Percentiles rank a stretch among this genome's conserved stretches.
Conservation (phyloP, 176 grass and related monocot genomes). For the Oryza brachyantha region DNA sequence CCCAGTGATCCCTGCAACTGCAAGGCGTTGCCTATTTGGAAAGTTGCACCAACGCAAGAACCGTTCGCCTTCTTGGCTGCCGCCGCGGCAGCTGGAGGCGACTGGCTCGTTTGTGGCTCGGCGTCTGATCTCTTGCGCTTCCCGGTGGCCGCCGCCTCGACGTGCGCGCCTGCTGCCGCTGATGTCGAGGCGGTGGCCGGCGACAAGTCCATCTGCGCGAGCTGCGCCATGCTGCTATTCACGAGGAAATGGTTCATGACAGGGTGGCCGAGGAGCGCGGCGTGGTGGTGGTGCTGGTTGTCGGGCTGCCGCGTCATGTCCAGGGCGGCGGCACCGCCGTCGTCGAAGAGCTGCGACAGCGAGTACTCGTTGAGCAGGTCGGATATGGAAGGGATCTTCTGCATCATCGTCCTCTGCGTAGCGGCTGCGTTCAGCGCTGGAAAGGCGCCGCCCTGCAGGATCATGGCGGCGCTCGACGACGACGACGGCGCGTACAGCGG, state of each 20-base stretch:
- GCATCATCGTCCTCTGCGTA: constrained; percentile 10
- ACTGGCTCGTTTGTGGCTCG: constrained; percentile 1
- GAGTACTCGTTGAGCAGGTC: constrained; percentile 46
- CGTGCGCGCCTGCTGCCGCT: not conserved
- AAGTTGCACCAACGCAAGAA: constrained; percentile 53
- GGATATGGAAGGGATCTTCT: constrained; percentile 44
- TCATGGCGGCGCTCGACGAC: constrained; percentile 35
- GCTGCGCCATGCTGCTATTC: constrained; percentile 26
- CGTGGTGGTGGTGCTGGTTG: not conserved
- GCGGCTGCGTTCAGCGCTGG: not conserved
- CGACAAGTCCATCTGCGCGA: not conserved
- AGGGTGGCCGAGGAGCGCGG: constrained; percentile 37
- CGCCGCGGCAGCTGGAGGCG: too few species aligned
- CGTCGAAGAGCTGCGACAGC: constrained; percentile 40
- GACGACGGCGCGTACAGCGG: constrained; percentile 14
- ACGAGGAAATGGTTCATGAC: constrained; percentile 32
- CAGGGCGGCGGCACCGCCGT: not conserved
- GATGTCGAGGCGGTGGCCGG: not conserved
- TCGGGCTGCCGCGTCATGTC: constrained; percentile 13
- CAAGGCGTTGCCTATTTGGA: constrained; percentile 49
- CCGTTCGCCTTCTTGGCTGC: constrained; percentile 50
- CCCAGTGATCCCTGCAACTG: constrained; percentile 32
- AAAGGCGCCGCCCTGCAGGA: constrained; percentile 22
- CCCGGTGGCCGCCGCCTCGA: not conserved
- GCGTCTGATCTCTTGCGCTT: constrained; percentile 38